Percentiles rank a stretch among this genome's conserved stretches.
Conservation (phyloP, 1,284 basidiomycete genomes). For the Boletus mariae region DNA sequence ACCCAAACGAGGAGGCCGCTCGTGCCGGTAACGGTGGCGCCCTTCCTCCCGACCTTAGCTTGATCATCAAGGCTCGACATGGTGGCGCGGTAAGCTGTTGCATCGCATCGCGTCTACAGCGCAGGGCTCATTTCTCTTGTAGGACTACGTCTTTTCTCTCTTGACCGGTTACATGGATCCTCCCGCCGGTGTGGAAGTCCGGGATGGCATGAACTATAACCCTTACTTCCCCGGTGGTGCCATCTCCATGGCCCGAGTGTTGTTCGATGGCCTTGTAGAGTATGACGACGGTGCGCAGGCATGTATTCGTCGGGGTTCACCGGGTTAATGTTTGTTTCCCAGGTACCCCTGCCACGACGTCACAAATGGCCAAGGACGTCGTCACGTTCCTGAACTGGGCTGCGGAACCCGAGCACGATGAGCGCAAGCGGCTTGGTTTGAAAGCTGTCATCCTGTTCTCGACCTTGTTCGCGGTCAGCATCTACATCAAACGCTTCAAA, state of each 20-base stretch:
- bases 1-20: conserved; percentile 98
- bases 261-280: conserved; percentile 95
- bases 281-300: conserved; percentile 76
- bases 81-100: conserved; percentile 72
- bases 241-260: conserved; percentile 96
- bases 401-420: conserved; percentile 96
- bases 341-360: conserved; percentile 95
- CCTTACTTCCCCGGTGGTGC: conserved; percentile 97
- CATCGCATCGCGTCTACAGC: neutral
- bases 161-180: conserved; percentile 97
- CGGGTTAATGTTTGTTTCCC: conserved; percentile 7
- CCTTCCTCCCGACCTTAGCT: conserved; percentile 93
- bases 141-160: conserved; percentile 97
- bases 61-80: conserved; percentile 98
- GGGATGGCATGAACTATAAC: conserved; percentile 98
- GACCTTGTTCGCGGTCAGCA: conserved; percentile 71
- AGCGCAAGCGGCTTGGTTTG: conserved; percentile 94
- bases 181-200: conserved; percentile 93
- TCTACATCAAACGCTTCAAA: conserved; percentile 95
- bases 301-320: neutral
- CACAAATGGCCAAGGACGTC: conserved; percentile 99
- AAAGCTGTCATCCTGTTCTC: conserved; percentile 92
- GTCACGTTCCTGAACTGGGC: conserved; percentile 94
- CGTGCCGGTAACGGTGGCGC: conserved; percentile 93
- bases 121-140: conserved; percentile 34